Conservation (phyloP, 345 rosid species). For the Eucalyptus marginata region DNA sequence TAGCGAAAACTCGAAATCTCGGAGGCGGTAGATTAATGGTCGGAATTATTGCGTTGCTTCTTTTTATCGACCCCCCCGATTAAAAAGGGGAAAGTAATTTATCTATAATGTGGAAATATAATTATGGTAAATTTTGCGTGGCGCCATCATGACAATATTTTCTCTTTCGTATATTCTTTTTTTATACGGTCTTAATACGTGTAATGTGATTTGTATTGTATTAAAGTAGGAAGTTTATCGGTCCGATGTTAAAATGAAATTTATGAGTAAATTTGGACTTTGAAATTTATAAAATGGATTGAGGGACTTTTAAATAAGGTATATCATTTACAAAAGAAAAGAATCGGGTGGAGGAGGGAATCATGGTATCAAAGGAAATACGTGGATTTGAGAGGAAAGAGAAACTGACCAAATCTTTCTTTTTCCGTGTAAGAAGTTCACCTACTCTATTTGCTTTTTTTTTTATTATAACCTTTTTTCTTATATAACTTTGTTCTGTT, state of each 20-base stretch:
- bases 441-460: neutral
- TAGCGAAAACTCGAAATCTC: neutral
- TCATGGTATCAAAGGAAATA: neutral
- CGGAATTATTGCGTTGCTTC: neutral
- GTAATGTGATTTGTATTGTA: neutral
- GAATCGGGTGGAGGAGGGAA: neutral
- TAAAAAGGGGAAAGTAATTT: neutral
- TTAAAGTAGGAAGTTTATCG: neutral
- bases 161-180: neutral
- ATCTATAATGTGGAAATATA: neutral
- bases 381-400: neutral
- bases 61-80: neutral
- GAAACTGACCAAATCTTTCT: neutral
- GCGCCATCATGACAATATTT: accelerated
- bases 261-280: neutral
- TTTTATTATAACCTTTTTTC: neutral
- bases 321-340: neutral
- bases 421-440: neutral
- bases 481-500: accelerated
- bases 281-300: neutral
- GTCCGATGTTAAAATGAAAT: too few relatives aligned
- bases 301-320: neutral
- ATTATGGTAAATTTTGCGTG: neutral
- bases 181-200: neutral
- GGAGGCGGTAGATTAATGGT: neutral